These are phyloP conservation scores for Pyrenophora seminiperda DNA, from an alignment of 2,329 filamentous ascomycete species.

Conservation along the genomic window DNA sequence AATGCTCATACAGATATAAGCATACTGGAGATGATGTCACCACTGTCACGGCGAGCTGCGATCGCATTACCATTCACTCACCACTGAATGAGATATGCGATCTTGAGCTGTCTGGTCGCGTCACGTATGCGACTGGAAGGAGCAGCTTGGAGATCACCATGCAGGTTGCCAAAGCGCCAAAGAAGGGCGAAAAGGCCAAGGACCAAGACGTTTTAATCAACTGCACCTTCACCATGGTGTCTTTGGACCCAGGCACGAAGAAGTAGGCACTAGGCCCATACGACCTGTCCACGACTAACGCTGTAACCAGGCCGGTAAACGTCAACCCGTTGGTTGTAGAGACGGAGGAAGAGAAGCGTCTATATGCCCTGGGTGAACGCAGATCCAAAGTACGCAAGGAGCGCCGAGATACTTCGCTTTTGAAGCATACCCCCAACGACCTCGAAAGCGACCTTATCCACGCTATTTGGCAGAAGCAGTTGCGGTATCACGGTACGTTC, in stretches of 20 bases:
- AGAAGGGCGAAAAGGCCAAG: constrained; percentile 60
- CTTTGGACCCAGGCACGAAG: constrained; percentile 70
- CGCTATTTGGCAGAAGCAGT: constrained; percentile 71
- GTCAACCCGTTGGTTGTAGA: constrained; percentile 66
- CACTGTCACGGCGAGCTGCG: constrained; percentile 68
- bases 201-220: constrained; percentile 69
- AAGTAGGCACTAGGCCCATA: constrained; percentile 49
- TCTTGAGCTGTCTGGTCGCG: constrained; percentile 71
- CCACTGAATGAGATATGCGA: constrained; percentile 79
- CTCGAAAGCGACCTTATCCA: constrained; percentile 75
- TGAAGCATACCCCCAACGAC: constrained; percentile 71
- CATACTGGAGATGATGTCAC: constrained; percentile 69
- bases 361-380: constrained; percentile 67
- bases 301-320: constrained; percentile 57
- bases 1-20: constrained; percentile 58
- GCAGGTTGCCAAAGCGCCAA: constrained; percentile 71
- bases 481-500: constrained; percentile 62
- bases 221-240: constrained; percentile 80
- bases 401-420: constrained; percentile 63
- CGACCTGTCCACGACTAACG: neutral
- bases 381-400: constrained; percentile 72
- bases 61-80: constrained; percentile 69
- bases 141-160: constrained; percentile 76
- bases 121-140: constrained; percentile 73
- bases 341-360: constrained; percentile 66